Evolutionary conservation across 345 rosid species (phyloP), one percentile per base, ranked within the genome.

Genomic region (Physaria fendleri): DNA sequence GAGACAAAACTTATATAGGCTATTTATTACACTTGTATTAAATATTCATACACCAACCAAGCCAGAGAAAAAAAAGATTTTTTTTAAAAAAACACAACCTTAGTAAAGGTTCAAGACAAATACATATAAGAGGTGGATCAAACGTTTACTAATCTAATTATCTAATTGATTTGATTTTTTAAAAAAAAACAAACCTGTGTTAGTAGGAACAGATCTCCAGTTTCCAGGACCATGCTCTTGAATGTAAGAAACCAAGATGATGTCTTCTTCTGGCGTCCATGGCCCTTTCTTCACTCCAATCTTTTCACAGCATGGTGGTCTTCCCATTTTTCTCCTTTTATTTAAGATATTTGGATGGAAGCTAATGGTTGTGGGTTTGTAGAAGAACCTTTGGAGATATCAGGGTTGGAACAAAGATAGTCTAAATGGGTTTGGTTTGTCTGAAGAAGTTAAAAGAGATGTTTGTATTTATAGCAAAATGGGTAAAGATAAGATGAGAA

Each of bases 241-340:
- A 60, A 93, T 87, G 56, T 93, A 81, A 59, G 97, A 83, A 60
- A 93, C 97, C 61, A 93, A 56, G 50, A 83, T 77, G 79, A 93
- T 93, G 64, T 93, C 99, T 77, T 93, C 99, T 67, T 93, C 99
- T 2, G 99, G 99, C 14, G 99, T 93, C 99, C 99, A 93, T 17
- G 97, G 97, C 15, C 99, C 99, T 82, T 93, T 93, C 81, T 89
- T 93, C 69, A 93, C 85, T 22, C 95, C 94, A 29, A 73, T n/a
- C n/a, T n/a, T 93, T 16, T 93, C 95, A 65, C 99, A 89, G 69
- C 95, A 93, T 39, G 99, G 99, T 62, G 95, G 95, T 71, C 99
- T 85, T 27, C 95, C 99, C 99, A 93, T 90, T 12, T 21, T 37
- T 21, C n/a, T n/a, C n/a, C n/a, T n/a, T n/a, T n/a, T n/a, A n/a